A percentile compares a stretch with the other conserved stretches of the same genome.
Evolutionary conservation across 164 flowering plant species (phyloP).

Genomic region (Stephania japonica): DNA sequence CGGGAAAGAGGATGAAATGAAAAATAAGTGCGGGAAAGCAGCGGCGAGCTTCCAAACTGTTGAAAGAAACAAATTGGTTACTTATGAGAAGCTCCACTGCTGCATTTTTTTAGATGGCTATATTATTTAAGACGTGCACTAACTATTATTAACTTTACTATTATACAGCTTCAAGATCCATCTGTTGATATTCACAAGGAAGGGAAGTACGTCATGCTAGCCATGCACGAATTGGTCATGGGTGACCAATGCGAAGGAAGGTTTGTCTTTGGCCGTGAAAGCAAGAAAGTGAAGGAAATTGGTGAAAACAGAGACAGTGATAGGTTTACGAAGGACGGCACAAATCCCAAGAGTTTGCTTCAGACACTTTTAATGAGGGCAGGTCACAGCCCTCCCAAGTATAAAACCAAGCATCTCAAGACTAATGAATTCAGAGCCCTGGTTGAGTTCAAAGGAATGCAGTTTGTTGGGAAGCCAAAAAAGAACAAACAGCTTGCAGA

Average conservation of each 20-base stretch:
- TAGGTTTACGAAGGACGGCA: constrained; percentile 61
- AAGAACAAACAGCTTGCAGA: constrained; percentile 89
- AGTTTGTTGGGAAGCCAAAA: constrained; percentile 94
- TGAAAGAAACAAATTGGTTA: neutral
- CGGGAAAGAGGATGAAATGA: neutral
- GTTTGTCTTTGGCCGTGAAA: constrained; percentile 88
- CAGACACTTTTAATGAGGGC: constrained; percentile 96
- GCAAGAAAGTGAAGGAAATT: constrained; percentile 46
- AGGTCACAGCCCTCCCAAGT: constrained; percentile 89
- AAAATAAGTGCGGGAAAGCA: neutral
- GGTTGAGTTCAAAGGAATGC: constrained; percentile 97
- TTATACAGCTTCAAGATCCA: constrained; percentile 72
- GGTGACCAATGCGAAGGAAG: constrained; percentile 95
- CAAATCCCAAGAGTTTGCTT: constrained; percentile 88
- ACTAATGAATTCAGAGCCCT: constrained; percentile 90
- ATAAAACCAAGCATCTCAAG: constrained; percentile 90
- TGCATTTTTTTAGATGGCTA: too few relatives aligned
- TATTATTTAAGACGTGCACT: neutral
- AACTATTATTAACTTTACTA: neutral
- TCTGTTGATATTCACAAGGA: constrained; percentile 73
- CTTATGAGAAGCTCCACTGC: neutral
- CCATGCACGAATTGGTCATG: constrained; percentile 86
- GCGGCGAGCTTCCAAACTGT: neutral
- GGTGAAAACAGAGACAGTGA: constrained; percentile 19
- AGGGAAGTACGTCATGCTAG: constrained; percentile 89